phyloP scores from a whole-genome alignment of 148 eudicot genomes.

The Rhododendron mucronatum region DNA sequence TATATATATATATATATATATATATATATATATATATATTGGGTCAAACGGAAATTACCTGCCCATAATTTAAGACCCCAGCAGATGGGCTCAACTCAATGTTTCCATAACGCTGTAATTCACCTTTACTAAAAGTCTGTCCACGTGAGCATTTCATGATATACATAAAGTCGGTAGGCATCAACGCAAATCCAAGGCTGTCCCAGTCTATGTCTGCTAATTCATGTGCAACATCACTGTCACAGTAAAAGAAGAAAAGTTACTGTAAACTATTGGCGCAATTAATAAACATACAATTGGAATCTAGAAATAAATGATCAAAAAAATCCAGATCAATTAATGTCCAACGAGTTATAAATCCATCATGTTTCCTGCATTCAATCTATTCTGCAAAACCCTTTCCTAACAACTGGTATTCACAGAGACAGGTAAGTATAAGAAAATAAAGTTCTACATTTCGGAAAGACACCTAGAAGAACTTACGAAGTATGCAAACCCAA shows the following conservation, averaged over 20 bases:
- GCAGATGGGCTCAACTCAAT: slow-evolving; percentile 96
- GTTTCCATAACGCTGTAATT: slow-evolving; percentile 75
- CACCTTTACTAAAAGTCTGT: slow-evolving; percentile 63
- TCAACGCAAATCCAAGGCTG: slow-evolving; percentile 75
- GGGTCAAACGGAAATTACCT: slow-evolving; percentile 32
- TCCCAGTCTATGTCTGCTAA: slow-evolving; percentile 89
- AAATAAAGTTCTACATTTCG: background rate
- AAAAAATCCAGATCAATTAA: background rate
- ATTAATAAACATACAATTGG: background rate
- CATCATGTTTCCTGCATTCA: background rate
- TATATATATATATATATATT: no score
- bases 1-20: no score
- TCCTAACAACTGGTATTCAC: background rate
- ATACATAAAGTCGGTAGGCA: slow-evolving; percentile 89
- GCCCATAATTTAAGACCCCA: slow-evolving; percentile 92
- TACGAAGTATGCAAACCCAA: background rate
- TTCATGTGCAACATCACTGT: slow-evolving; percentile 38
- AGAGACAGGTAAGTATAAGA: no score
- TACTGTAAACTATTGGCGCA: background rate
- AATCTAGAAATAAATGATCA: background rate
- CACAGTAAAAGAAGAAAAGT: slow-evolving; percentile 5
- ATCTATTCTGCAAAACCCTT: background rate
- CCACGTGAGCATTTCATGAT: slow-evolving; percentile 69
- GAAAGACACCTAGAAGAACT: background rate
- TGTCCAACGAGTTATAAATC: background rate